Evolutionary conservation across 129 eudicot genomes (phyloP).

Genomic region (Logfia minima): DNA sequence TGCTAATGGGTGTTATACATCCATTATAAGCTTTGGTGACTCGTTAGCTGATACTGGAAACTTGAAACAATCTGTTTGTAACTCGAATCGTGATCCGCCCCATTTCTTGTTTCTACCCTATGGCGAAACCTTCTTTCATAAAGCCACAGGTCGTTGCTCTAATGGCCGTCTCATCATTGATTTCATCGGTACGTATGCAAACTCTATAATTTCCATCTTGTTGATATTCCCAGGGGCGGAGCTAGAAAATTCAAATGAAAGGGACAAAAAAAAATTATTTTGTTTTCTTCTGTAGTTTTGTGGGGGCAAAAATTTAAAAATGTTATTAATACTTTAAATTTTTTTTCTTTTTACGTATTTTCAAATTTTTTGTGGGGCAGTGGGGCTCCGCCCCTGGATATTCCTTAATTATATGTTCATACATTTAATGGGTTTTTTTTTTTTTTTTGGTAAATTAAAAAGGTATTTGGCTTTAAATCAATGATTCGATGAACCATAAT

Average conservation of each 20-base stretch:
- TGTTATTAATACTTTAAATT: no score
- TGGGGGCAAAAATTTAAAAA: no score
- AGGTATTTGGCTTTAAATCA: conserved; percentile 17
- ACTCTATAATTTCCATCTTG: background rate
- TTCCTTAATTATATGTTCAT: background rate
- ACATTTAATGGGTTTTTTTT: no score
- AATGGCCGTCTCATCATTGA: conserved; percentile 66
- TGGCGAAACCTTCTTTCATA: conserved; percentile 56
- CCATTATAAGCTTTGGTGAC: conserved; percentile 65
- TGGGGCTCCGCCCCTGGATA: no score
- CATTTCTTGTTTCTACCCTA: conserved; percentile 42
- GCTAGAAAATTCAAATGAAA: no score
- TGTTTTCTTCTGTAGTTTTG: no score
- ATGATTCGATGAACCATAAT: conserved; percentile 24
- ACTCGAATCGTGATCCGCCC: conserved; percentile 5
- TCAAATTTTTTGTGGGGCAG: no score
- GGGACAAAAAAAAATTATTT: no score
- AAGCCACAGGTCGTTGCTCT: conserved; percentile 58
- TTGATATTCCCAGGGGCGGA: background rate
- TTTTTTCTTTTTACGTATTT: no score
- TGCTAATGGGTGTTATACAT: conserved; percentile 36
- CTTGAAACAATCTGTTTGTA: conserved; percentile 12
- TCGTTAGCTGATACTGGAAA: conserved; percentile 70
- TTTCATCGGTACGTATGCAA: conserved; percentile 44
- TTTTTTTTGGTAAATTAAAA: background rate